These are phyloP conservation scores for Erythrophleum fordii DNA, from an alignment of 306 rosid genomes.

Conservation along the genomic window DNA sequence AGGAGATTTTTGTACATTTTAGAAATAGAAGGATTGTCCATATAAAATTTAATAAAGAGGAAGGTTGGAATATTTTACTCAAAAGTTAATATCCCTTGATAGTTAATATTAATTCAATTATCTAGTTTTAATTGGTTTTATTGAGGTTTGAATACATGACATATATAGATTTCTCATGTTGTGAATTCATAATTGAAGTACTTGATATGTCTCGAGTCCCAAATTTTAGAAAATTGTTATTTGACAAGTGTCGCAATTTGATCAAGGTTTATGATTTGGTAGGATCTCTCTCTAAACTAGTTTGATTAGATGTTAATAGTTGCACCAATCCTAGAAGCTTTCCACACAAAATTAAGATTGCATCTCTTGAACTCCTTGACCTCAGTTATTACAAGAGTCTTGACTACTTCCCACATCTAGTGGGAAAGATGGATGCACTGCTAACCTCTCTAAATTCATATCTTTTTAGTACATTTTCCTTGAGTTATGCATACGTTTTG, in stretches of 20 bases:
- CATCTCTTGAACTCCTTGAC: slow-evolving; percentile 13
- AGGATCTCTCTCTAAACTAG: background rate
- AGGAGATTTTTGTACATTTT: too few species aligned
- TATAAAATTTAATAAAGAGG: too few species aligned
- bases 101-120: background rate
- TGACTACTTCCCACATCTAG: slow-evolving; percentile 20
- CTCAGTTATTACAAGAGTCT: background rate
- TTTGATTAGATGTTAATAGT: background rate
- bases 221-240: background rate
- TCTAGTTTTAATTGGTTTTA: background rate
- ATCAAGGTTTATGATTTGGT: background rate
- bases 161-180: background rate
- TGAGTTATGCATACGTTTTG: too few species aligned
- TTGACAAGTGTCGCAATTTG: background rate
- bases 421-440: slow-evolving; percentile 9
- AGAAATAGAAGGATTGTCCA: too few species aligned
- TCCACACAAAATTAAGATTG: background rate
- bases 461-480: too few species aligned
- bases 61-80: too few species aligned
- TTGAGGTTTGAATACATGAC: background rate
- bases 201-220: background rate
- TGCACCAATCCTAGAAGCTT: background rate
- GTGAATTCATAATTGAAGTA: background rate
- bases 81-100: too few species aligned
- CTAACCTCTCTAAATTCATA: too few species aligned